phyloP scores from a whole-genome alignment of 352 stramenopile genomes.

The Elongisporangium anandrum region DNA sequence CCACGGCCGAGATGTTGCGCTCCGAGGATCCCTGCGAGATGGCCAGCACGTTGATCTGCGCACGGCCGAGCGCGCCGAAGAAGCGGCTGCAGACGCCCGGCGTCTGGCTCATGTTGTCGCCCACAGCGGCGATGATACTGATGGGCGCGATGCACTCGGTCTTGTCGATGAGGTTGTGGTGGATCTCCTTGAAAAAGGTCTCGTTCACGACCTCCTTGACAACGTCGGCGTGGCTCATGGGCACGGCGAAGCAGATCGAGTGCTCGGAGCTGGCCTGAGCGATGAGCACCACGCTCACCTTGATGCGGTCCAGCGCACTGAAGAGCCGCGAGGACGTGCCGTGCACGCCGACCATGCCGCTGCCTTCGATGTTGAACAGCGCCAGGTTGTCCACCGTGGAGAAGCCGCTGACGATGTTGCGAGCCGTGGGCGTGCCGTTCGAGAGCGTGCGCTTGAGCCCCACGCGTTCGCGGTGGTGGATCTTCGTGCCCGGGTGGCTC shows the following conservation, averaged over 20 bases:
- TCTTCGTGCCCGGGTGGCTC: constrained; percentile 73
- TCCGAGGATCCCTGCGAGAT: constrained; percentile 94
- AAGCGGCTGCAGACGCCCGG: constrained; percentile 92
- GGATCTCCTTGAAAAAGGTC: constrained; percentile 87
- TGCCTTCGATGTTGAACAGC: constrained; percentile 95
- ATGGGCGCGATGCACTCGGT: constrained; percentile 83
- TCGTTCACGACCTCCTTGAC: constrained; percentile 75
- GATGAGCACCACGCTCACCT: constrained; percentile 95
- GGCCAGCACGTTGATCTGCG: constrained; percentile 94
- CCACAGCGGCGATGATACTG: constrained; percentile 95
- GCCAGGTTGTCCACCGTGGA: constrained; percentile 93
- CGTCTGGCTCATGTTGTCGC: constrained; percentile 93
- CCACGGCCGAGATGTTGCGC: constrained; percentile 94
- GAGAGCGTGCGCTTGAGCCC: constrained; percentile 56
- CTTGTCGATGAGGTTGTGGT: constrained; percentile 79
- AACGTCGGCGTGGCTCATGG: constrained; percentile 59
- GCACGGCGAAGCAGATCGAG: constrained; percentile 94
- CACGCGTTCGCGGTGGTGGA: constrained; percentile 56
- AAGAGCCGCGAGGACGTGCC: constrained; percentile 92
- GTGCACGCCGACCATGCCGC: constrained; percentile 92
- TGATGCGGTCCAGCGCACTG: constrained; percentile 87
- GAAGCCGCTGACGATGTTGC: constrained; percentile 86
- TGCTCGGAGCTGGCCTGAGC: constrained; percentile 93
- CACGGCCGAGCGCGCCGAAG: constrained; percentile 90
- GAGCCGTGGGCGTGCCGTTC: constrained; percentile 47